Evolutionary conservation across 2,329 filamentous ascomycete genomes (phyloP).

Genomic region (Xylaria sp.): DNA sequence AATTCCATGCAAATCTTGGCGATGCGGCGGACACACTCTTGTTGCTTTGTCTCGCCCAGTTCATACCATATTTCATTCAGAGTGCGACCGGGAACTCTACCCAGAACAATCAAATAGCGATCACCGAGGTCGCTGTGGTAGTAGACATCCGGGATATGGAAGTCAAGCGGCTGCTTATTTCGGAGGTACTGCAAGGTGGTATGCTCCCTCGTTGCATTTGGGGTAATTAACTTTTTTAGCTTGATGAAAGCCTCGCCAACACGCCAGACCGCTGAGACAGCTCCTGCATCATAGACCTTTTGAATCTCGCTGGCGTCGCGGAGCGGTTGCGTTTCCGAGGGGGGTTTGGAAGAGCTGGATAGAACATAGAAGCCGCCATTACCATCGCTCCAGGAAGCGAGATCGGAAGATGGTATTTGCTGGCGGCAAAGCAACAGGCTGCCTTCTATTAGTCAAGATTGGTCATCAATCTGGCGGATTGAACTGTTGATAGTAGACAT

Average conservation of each 20-base stretch:
- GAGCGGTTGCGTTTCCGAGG: constrained; percentile 28
- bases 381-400: constrained; percentile 24
- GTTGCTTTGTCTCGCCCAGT: constrained; percentile 16
- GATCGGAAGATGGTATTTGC: constrained; percentile 20
- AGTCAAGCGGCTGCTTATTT: constrained; percentile 23
- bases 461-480: constrained; percentile 24
- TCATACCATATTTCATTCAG: constrained; percentile 26
- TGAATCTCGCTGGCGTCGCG: constrained; percentile 20
- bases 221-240: constrained; percentile 23
- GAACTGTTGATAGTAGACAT: constrained; percentile 18
- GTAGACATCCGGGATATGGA: constrained; percentile 26
- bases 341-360: constrained; percentile 15
- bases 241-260: constrained; percentile 30
- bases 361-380: constrained; percentile 28
- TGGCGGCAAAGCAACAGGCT: constrained; percentile 27
- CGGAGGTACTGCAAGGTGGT: constrained; percentile 25
- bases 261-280: constrained; percentile 28
- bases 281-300: constrained; percentile 28
- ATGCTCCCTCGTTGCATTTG: constrained; percentile 29
- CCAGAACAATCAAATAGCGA: constrained; percentile 26
- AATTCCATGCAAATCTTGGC: constrained; percentile 30
- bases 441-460: constrained; percentile 24
- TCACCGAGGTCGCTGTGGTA: constrained; percentile 23
- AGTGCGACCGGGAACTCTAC: constrained; percentile 23
- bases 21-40: constrained; percentile 26